These are phyloP conservation scores for Pseudozyma tsukubaensis DNA, from an alignment of 1,284 basidiomycete genomes.

Conservation along the genomic window DNA sequence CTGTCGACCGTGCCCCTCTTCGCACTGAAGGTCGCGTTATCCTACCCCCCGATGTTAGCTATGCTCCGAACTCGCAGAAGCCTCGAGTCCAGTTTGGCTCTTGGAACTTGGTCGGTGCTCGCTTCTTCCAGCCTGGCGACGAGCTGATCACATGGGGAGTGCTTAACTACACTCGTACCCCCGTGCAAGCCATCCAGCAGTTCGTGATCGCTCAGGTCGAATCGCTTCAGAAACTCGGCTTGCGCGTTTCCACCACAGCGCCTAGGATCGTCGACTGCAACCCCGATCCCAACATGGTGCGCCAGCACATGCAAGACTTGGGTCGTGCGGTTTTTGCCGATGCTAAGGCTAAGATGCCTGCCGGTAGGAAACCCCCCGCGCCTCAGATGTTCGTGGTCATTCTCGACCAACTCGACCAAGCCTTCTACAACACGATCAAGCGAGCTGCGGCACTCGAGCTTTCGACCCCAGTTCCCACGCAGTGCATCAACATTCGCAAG, in stretches of 20 bases:
- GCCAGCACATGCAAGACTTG: constrained; percentile 10
- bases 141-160: constrained; percentile 47
- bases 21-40: constrained; percentile 68
- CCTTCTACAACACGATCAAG: constrained; percentile 70
- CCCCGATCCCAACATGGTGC: constrained; percentile 12
- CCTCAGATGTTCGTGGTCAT: constrained; percentile 57
- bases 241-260: constrained; percentile 21
- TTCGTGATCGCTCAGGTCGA: constrained; percentile 28
- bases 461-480: constrained; percentile 65
- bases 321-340: constrained; percentile 20
- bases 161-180: constrained; percentile 41
- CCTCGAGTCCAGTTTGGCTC: constrained; percentile 66
- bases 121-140: constrained; percentile 32
- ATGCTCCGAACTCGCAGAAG: constrained; percentile 51
- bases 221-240: constrained; percentile 26
- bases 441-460: constrained; percentile 64
- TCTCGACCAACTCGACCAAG: constrained; percentile 55
- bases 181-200: constrained; percentile 9
- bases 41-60: constrained; percentile 59
- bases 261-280: constrained; percentile 13
- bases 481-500: constrained; percentile 64
- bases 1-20: constrained; percentile 67
- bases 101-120: constrained; percentile 53
- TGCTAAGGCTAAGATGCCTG: constrained; percentile 15
- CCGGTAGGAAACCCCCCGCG: constrained; percentile 11